phyloP scores from a whole-genome alignment of 495 filamentous ascomycete species.

The Clohesyomyces aquaticus region DNA sequence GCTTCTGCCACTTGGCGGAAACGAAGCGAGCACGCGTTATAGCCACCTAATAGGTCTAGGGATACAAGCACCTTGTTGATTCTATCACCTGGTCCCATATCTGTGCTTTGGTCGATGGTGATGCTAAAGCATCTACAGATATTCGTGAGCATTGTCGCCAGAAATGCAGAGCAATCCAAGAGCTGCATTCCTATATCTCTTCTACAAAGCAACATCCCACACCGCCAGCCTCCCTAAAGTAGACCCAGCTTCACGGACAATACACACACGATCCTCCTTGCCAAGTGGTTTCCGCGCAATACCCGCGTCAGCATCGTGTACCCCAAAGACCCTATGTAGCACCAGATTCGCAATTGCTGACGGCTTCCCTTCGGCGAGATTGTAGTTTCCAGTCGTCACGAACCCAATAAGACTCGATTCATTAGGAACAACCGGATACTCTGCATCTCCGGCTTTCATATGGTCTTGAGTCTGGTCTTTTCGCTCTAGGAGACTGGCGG shows the following conservation, averaged over 20 bases:
- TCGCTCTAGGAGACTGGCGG: conserved; percentile 43
- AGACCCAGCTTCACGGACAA: conserved; percentile 80
- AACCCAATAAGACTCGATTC: conserved; percentile 87
- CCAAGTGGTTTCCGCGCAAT: conserved; percentile 28
- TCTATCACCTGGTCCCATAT: no score
- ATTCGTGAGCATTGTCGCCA: no score
- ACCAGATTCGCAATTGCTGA: conserved; percentile 75
- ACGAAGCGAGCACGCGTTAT: no score
- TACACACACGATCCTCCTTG: conserved; percentile 62
- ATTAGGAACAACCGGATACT: conserved; percentile 68
- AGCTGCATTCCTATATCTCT: no score
- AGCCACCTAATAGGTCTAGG: no score
- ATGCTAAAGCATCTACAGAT: no score
- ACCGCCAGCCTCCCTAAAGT: conserved; percentile 73
- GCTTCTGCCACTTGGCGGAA: no score
- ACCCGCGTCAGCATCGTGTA: conserved; percentile 9
- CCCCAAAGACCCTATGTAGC: conserved; percentile 57
- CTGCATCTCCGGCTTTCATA: conserved; percentile 50
- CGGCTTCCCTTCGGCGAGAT: conserved; percentile 74
- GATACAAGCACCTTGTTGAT: no score
- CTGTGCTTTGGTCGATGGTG: no score
- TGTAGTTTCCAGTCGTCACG: conserved; percentile 84
- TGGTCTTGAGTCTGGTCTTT: not conserved
- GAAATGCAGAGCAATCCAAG: no score
- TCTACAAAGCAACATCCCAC: conserved; percentile 74